Evolutionary conservation across 2,329 filamentous ascomycete genomes (phyloP), one percentile per base, ranked within the genome.

Genomic region (Lecanicillium sp.): DNA sequence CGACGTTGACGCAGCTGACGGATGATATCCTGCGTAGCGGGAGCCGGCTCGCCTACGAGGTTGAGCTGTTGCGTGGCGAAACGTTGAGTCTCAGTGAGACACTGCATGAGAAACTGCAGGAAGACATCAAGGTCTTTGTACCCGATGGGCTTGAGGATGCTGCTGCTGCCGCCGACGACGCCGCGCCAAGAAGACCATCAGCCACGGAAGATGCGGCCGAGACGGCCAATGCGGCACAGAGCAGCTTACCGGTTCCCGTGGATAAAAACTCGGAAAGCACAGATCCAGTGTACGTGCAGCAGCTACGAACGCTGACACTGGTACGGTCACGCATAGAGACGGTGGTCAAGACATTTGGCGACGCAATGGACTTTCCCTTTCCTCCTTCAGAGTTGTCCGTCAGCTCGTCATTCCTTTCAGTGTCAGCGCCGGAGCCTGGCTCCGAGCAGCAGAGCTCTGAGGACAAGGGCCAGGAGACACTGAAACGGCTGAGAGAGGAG

Each of bases 311-410:
- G 12, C 71, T 98, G 28, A 86, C 84, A 4, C 74, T 84, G 30
- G 87, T 97, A 19, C 84, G 89, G 36, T 66, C 77, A 2, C 83
- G 88, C n/a, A 73, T 98, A 13, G 89, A 97, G 47, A 75, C 80
- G 2, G 89, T 97, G 17, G 88, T 97, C 53, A 84, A 86, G 58
- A 84, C 82, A 1, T 98, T 98, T 58, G 90, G 89, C 29, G 84
- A 94, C 51, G 90, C 92, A 22, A 95, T 97, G 86, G 84, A 94
- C 50, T 97, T 94, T 73, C 84, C 87, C 1, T 79, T 96, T 36
- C 87, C 90, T 1, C 89, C 90, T 0, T 94, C 86, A 0, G 88
- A 95, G 55, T 64, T 89, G 11, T 90, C 85, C 0, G 77, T 94
- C 41, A 77, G 82, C 33, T 90, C 87, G 1, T 88, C 85, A 0